Evolutionary conservation across 768 basidiomycete genomes (phyloP).

Genomic region (Termitomyces sp.): DNA sequence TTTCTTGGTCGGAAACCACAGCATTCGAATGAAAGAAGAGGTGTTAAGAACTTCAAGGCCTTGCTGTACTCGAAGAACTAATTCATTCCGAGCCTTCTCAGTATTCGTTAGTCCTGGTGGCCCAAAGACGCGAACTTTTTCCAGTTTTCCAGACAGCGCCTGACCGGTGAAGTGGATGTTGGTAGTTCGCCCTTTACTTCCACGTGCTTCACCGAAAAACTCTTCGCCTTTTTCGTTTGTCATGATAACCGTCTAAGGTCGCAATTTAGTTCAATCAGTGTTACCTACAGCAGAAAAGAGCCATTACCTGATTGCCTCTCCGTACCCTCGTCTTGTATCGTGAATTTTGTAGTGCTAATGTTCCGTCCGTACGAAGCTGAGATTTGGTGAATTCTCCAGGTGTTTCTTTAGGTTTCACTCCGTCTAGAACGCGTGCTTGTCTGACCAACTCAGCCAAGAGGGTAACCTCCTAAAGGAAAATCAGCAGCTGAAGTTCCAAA

Average conservation of each 20-base stretch:
- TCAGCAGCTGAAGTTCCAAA: neutral
- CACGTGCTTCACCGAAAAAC: slow-evolving; percentile 25
- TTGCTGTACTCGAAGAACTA: slow-evolving; percentile 31
- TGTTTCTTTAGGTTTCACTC: slow-evolving; percentile 25
- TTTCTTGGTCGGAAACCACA: slow-evolving; percentile 33
- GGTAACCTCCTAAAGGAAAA: slow-evolving; percentile 22
- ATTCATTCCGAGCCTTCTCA: slow-evolving; percentile 33
- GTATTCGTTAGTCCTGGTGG: slow-evolving; percentile 32
- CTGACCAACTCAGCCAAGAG: slow-evolving; percentile 25
- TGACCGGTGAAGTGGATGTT: slow-evolving; percentile 22
- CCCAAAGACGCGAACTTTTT: slow-evolving; percentile 35
- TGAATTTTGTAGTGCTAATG: slow-evolving; percentile 27
- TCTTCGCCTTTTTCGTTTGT: slow-evolving; percentile 25
- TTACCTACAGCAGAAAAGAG: neutral
- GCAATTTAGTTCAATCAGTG: neutral
- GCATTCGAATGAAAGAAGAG: slow-evolving; percentile 27
- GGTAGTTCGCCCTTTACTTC: slow-evolving; percentile 30
- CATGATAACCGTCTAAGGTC: slow-evolving; percentile 24
- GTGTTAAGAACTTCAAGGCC: slow-evolving; percentile 21
- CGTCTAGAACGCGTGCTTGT: slow-evolving; percentile 29
- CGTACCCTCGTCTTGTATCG: slow-evolving; percentile 39
- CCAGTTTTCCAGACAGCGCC: slow-evolving; percentile 18
- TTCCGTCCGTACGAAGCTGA: slow-evolving; percentile 20
- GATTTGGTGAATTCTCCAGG: slow-evolving; percentile 28
- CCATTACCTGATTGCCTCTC: slow-evolving; percentile 28